Base-by-base conservation (phyloP, 805 yeast species). In the Nadsonia fulvescens region DNA sequence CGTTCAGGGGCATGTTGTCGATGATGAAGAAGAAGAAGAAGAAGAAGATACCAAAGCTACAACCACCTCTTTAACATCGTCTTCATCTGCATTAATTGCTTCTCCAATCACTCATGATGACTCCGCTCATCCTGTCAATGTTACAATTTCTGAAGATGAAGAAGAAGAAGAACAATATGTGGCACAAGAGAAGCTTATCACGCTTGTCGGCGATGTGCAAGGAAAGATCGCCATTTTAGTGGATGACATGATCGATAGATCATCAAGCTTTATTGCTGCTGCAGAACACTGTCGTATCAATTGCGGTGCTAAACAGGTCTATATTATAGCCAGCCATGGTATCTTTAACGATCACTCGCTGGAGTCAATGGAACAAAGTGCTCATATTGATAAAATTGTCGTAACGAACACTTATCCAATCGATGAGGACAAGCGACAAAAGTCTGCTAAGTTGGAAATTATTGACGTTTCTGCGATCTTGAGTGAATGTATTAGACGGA, bases 401-500 rank as follows among this genome's bases (percentile, higher is more conserved):
- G 95, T 82, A 32, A 89, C 99, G 14, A 89, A 89, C 56, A 83
- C 98, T 3, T 89, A 81, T 44, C 98, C 99, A 31, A 77, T 86
- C 27, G 56, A 73, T 11, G 63, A 63, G 37, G 74, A 67, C 32
- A 60, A 65, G 38, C 52, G 64, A 16, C 60, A 57, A 28, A 61
- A 58, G 25, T 61, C 72, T 35, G 56, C 66, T 32, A 89, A 89
- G 51, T 61, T 89, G 40, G 70, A 70, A 9, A 75, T 81, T 25
- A 82, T 89, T 42, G 98, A 89, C 45, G 91, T 89, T 25, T 76
- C 94, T 34, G 76, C 93, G 11, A 82, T 89, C 28, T 77, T 89
- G 46, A 96, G 96, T 18, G 99, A 89, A 58, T 89, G 96, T 53
- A 86, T 89, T 34, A 73, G 99, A 57, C 76, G 99, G 58, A 94